Conservation (phyloP, 768 basidiomycete species). For the Podaxis sp. region DNA sequence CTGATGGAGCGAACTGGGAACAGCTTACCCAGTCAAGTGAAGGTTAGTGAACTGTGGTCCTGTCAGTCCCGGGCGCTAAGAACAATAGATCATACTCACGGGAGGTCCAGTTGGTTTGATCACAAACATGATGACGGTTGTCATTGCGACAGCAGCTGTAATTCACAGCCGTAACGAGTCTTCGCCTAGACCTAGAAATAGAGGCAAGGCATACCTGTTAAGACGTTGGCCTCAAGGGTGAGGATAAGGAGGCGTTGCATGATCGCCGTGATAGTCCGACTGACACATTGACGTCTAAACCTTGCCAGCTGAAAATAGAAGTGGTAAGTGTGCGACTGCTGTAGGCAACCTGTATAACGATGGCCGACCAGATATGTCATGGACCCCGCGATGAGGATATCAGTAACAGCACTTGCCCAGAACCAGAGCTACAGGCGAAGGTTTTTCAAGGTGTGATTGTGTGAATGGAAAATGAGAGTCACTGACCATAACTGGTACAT, state of each 20-base stretch:
- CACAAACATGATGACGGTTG: neutral
- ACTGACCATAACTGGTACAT: neutral
- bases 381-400: neutral
- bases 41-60: neutral
- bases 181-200: neutral
- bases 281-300: neutral
- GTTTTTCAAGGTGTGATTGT: neutral
- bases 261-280: neutral
- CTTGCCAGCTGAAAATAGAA: neutral
- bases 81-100: neutral
- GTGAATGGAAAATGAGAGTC: too few relatives aligned
- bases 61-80: neutral
- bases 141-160: conserved; percentile 4
- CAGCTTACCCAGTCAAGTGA: neutral
- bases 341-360: neutral
- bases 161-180: too few relatives aligned
- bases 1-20: neutral
- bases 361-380: conserved; percentile 2
- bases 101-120: neutral
- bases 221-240: neutral
- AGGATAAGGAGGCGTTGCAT: neutral
- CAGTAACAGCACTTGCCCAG: neutral
- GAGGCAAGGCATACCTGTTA: neutral
- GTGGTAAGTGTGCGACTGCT: neutral
- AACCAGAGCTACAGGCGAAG: neutral